Evolutionary conservation across 305 asterid genomes (phyloP).

Genomic region (Ruellia speciosa): DNA sequence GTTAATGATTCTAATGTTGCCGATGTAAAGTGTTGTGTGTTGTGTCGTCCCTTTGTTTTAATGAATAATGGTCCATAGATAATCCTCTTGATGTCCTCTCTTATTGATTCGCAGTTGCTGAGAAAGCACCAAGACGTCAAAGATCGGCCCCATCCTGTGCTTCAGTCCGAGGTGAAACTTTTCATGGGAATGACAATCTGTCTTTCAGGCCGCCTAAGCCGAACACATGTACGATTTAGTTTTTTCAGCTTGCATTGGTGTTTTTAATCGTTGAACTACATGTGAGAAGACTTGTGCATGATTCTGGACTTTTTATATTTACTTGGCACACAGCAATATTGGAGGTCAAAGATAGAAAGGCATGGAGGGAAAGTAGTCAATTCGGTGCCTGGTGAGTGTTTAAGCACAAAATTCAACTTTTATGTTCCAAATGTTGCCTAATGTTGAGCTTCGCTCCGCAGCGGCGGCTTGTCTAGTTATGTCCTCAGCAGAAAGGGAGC

Average conservation of each 20-base stretch:
- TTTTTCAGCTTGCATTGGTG: neutral
- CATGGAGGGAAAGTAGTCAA: constrained; percentile 65
- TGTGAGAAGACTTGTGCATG: no score
- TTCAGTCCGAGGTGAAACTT: constrained; percentile 33
- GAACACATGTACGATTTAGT: constrained; percentile 43
- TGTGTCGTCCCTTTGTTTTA: neutral
- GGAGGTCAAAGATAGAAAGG: constrained; percentile 73
- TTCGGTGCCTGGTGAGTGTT: constrained; percentile 48
- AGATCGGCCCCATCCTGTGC: constrained; percentile 22
- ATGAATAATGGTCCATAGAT: neutral
- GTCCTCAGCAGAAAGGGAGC: constrained; percentile 67
- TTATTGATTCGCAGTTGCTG: constrained; percentile 35
- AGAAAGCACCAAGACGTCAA: constrained; percentile 36
- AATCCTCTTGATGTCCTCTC: neutral
- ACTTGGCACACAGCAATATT: constrained; percentile 46
- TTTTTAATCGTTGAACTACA: neutral
- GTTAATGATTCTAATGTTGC: constrained; percentile 33
- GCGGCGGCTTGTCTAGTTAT: constrained; percentile 69
- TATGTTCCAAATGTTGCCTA: neutral
- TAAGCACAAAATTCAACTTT: neutral
- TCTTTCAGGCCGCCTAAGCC: constrained; percentile 64
- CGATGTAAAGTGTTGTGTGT: constrained; percentile 37
- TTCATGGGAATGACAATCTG: constrained; percentile 59
- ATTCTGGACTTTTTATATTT: neutral
- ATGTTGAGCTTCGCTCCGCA: constrained; percentile 21